phyloP scores from a whole-genome alignment of 352 stramenopile species.

The Pythium sp. region DNA sequence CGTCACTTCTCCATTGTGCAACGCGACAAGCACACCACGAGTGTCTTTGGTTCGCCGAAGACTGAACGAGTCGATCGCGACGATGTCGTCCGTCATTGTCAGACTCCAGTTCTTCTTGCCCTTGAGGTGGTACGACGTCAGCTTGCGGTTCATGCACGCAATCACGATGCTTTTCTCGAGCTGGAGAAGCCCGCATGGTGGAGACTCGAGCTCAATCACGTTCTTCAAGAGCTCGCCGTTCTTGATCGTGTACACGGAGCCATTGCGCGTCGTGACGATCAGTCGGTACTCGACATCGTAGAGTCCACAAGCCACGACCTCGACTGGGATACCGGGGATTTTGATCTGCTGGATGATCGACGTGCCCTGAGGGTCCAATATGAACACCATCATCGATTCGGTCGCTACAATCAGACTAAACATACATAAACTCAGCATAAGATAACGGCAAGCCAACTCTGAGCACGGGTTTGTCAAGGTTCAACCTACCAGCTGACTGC shows the following conservation, averaged over 20 bases:
- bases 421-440: neutral
- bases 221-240: slow-evolving; percentile 85
- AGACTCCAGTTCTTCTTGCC: slow-evolving; percentile 91
- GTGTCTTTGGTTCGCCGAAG: slow-evolving; percentile 73
- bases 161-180: slow-evolving; percentile 86
- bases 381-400: slow-evolving; percentile 75
- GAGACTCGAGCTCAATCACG: slow-evolving; percentile 86
- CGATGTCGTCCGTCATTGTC: slow-evolving; percentile 80
- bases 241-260: slow-evolving; percentile 89
- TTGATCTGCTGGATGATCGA: slow-evolving; percentile 69
- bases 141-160: slow-evolving; percentile 82
- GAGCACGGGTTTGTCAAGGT: neutral
- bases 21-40: slow-evolving; percentile 75
- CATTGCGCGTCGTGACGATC: slow-evolving; percentile 83
- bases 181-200: slow-evolving; percentile 68
- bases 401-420: slow-evolving; percentile 82
- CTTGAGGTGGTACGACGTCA: slow-evolving; percentile 89
- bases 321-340: slow-evolving; percentile 67
- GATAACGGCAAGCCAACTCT: neutral
- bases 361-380: slow-evolving; percentile 74
- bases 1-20: slow-evolving; percentile 81
- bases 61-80: slow-evolving; percentile 76
- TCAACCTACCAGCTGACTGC: slow-evolving; percentile 62
- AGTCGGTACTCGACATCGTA: slow-evolving; percentile 87
- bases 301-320: slow-evolving; percentile 67